A percentile compares a stretch with the other conserved stretches of the same genome.
These are phyloP conservation scores for Carpinus viminea DNA, from an alignment of 306 rosid genomes.

Conservation along the genomic window DNA sequence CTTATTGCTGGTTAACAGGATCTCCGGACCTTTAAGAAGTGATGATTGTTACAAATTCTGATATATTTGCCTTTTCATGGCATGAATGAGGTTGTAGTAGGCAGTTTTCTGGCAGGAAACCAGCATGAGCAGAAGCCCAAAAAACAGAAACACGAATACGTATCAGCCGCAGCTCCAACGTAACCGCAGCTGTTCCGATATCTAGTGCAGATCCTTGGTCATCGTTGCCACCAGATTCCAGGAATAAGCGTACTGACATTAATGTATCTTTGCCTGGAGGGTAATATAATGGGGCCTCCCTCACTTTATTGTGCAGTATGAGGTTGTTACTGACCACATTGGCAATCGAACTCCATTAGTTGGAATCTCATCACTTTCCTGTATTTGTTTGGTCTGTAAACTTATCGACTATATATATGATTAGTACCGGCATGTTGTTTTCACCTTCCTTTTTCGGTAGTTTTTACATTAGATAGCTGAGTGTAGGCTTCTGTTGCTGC, in stretches of 20 bases:
- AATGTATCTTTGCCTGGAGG: conserved; percentile 69
- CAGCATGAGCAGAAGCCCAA: conserved; percentile 84
- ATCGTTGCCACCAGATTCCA: conserved; percentile 55
- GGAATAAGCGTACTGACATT: conserved; percentile 63
- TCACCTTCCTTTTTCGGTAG: conserved; percentile 30
- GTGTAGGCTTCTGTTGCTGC: conserved; percentile 35
- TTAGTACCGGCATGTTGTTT: conserved; percentile 33
- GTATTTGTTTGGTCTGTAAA: conserved; percentile 50
- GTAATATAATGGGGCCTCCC: conserved; percentile 22
- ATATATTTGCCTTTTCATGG: conserved; percentile 22
- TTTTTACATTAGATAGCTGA: conserved; percentile 34
- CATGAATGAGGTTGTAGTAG: conserved; percentile 72
- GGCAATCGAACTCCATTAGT: conserved; percentile 39
- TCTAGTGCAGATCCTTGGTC: conserved; percentile 82
- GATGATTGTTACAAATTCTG: conserved; percentile 15
- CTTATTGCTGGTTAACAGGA: conserved; percentile 55
- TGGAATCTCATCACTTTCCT: conserved; percentile 16
- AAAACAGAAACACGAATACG: conserved; percentile 68
- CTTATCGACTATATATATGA: conserved; percentile 31
- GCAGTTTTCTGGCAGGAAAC: conserved; percentile 93
- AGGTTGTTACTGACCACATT: conserved; percentile 38
- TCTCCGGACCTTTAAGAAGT: not conserved
- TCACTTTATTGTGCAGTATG: conserved; percentile 11
- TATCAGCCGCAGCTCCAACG: conserved; percentile 42
- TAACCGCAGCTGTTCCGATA: conserved; percentile 61